Evolutionary conservation across 495 filamentous ascomycete genomes (phyloP), one percentile per base, ranked within the genome.

Genomic region (Bathelium albidoporum): DNA sequence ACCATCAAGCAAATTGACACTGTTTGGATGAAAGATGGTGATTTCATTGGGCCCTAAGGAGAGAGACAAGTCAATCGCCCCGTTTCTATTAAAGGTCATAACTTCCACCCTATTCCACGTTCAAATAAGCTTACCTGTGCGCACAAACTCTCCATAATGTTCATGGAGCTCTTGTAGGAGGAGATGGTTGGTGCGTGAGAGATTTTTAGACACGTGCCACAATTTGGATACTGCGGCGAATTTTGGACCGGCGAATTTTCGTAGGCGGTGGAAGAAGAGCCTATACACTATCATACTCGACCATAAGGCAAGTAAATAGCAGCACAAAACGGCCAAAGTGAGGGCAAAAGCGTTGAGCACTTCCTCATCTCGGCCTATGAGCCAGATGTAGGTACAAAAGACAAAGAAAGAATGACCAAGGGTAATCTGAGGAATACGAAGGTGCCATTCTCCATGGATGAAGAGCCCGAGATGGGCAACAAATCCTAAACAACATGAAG

Each of bases 251-350:
- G 70, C 70, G 43, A 71, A 69, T 53, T 65, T 69, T 7, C 69
- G 67, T 1, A 74, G 65, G 26, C 70, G 72, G 34, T 71, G 69
- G 9, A 72, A 65, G 61, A 59, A 67, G 3, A 72, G 67, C 31
- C 67, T 66, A 60, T 74, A 72, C 12, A 68, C 16, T 1, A 49
- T 60, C 34, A 39, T 39, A 14, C 34, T 39, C 14, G 34, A 39
- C 34, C 34, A 39, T 14, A 39, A 39, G 14, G 5, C 34, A 5
- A 39, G 5, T 39, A 39, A 14, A 39, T 39, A 39, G 14, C 14
- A 39, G 34, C 34, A 5, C 5, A 39, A 39, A 5, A 39, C 14
- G 34, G 14, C 14, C 14, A 39, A 5, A 39, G 34, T 5, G 34
- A 39, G 34, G 14, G 5, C 14, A 14, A 39, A 14, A 14, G 34